Percentiles rank a stretch among this genome's conserved stretches.
phyloP scores from a whole-genome alignment of 352 stramenopile species.

The Globisporangium recalcitrans region DNA sequence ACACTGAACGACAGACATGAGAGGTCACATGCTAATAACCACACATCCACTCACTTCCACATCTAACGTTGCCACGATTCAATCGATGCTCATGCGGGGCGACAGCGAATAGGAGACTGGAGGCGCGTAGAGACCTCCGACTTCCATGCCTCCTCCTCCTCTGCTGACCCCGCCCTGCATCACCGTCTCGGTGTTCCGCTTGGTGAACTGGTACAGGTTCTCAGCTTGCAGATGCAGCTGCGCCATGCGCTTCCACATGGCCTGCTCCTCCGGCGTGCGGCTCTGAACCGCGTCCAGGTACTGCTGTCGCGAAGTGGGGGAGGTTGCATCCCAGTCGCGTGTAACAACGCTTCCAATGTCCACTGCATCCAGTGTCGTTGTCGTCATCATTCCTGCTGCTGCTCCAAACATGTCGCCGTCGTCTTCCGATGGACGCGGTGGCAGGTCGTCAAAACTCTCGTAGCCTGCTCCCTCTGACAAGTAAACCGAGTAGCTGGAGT shows the following conservation, averaged over 20 bases:
- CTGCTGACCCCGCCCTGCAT: neutral
- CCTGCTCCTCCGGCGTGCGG: constrained; percentile 11
- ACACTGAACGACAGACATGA: no score
- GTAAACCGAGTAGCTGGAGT: neutral
- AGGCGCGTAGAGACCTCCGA: neutral
- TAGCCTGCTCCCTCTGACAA: neutral
- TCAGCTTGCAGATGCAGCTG: constrained; percentile 10
- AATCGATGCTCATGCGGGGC: constrained; percentile 12
- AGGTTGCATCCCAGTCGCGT: neutral
- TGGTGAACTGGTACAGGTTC: constrained; percentile 12
- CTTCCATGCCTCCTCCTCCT: neutral
- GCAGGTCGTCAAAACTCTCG: constrained; percentile 1
- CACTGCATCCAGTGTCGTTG: neutral
- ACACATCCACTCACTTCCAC: no score
- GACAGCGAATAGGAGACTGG: neutral
- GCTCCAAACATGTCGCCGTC: neutral
- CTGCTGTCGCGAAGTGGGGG: constrained; percentile 2
- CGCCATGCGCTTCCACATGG: constrained; percentile 15
- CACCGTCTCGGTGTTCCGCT: constrained; percentile 9
- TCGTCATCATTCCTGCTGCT: neutral
- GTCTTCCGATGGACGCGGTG: constrained; percentile 2
- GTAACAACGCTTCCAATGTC: neutral
- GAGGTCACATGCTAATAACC: no score
- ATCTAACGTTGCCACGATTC: neutral
- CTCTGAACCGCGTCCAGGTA: constrained; percentile 7